Evolutionary conservation across 371 early-diverging fungal genomes (phyloP), one percentile per base, ranked within the genome.

Genomic region (Mucor plumbeus): DNA sequence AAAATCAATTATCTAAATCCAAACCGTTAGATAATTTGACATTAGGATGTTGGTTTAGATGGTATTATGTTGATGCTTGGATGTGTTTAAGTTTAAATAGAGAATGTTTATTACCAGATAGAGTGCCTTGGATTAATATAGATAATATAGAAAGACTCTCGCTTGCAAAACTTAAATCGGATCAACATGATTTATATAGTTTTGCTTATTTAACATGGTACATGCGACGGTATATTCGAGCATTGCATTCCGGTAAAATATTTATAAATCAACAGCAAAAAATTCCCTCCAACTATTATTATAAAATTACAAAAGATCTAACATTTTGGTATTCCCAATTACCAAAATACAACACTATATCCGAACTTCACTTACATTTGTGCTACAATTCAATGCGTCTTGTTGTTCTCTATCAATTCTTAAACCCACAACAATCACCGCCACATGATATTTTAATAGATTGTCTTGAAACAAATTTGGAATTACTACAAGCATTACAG

Each of bases 21-120:
- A 17, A 34, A 13, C 63, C 63, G 4, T 41, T 62, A 8, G 66
- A 73, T 53, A 40, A 59, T 5, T 21, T 40, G 0, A 65, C 40
- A 1, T 13, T 70, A 5, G 43, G 64, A 5, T 70, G 68, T 43
- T 83, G 72, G 72, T 64, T 69, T 26, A 73, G 81, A 3, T 80
- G 83, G 83, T 83, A 83, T 58, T 83, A 83, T 40, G 65, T 80
- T 17, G 83, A 80, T 56, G 77, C 83, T 0, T 83, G 83, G 83
- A 74, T 80, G 72, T 70, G 76, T n/a, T 57, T 83, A 5, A 76
- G 77, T 1, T 34, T 74, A 19, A 71, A 76, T 50, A 69, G 79
- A 21, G 79, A 77, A 11, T 79, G 79, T 40, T 70, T 79, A 1
- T 21, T 83, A 6, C 72, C 77, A 0, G 77, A 79, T 35, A 36